Percentiles rank a stretch among this genome's conserved stretches.
phyloP scores from a whole-genome alignment of 352 stramenopile genomes.

The Globisporangium nagaii region DNA sequence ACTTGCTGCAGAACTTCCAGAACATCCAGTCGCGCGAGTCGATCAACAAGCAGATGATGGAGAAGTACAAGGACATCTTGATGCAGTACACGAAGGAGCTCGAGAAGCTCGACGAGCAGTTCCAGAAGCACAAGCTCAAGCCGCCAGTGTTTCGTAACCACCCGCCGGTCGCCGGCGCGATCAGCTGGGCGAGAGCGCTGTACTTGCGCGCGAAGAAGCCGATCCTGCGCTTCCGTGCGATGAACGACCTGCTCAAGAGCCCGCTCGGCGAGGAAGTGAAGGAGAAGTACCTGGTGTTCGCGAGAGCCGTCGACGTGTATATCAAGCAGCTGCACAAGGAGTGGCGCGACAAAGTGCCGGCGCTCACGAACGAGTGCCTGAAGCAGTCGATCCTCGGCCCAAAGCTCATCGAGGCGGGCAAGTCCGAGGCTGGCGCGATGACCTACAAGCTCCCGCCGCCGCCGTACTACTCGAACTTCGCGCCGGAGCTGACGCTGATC shows the following conservation, averaged over 20 bases:
- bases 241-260: constrained; percentile 90
- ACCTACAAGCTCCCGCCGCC: constrained; percentile 83
- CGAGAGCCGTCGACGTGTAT: constrained; percentile 89
- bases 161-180: constrained; percentile 83
- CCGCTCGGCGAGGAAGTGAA: constrained; percentile 91
- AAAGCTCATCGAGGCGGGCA: constrained; percentile 67
- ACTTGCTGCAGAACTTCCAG: constrained; percentile 96
- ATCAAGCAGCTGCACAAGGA: constrained; percentile 91
- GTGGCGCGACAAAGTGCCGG: constrained; percentile 87
- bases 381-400: constrained; percentile 91
- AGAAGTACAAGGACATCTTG: constrained; percentile 96
- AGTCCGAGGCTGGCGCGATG: constrained; percentile 69
- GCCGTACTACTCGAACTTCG: constrained; percentile 94
- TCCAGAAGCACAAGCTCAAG: constrained; percentile 72
- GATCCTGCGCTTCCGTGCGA: constrained; percentile 92
- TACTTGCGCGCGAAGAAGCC: constrained; percentile 93
- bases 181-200: constrained; percentile 75
- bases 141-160: constrained; percentile 94
- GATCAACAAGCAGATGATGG: constrained; percentile 97
- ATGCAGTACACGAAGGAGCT: constrained; percentile 96
- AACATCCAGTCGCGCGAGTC: constrained; percentile 94
- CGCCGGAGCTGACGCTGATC: constrained; percentile 89
- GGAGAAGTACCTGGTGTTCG: constrained; percentile 93
- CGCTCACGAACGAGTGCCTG: constrained; percentile 90
- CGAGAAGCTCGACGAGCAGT: constrained; percentile 88